Conservation (phyloP, 2,329 filamentous ascomycete species). For the Colletotrichum endophyticum region DNA sequence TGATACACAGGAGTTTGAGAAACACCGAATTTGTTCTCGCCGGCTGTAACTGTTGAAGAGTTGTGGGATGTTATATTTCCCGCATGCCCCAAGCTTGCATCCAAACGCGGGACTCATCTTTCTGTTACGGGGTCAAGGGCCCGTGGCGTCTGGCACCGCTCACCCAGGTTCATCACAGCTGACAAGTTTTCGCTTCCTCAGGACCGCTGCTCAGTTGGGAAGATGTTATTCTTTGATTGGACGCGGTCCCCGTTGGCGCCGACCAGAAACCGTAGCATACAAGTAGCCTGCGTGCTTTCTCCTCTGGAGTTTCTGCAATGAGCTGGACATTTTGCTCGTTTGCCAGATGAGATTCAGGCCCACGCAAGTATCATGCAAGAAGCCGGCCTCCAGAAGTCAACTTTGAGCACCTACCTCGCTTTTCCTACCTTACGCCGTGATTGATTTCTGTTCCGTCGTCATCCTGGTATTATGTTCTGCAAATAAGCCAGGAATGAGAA, state of each 20-base stretch:
- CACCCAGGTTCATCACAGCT: accelerated
- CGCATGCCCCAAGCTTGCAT: neutral
- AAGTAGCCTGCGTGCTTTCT: neutral
- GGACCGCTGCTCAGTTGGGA: accelerated
- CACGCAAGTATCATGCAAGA: neutral
- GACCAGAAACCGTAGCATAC: neutral
- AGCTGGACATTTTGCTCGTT: neutral
- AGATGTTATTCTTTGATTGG: neutral
- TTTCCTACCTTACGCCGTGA: neutral
- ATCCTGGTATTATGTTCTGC: accelerated
- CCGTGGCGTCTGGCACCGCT: neutral
- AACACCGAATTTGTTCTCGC: neutral
- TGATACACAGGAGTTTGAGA: neutral
- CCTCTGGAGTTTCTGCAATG: neutral
- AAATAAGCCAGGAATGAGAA: neutral
- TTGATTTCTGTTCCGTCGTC: accelerated
- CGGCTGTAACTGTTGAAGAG: neutral
- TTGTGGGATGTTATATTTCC: neutral
- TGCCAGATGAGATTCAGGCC: neutral
- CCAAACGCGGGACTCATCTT: neutral
- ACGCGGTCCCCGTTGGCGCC: neutral
- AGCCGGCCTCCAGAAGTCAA: neutral
- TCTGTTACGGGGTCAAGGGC: neutral
- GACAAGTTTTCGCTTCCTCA: accelerated
- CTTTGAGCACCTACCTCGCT: accelerated